Base-by-base conservation (phyloP, 2,329 filamentous ascomycete species). In the Chaetomium sp. region DNA sequence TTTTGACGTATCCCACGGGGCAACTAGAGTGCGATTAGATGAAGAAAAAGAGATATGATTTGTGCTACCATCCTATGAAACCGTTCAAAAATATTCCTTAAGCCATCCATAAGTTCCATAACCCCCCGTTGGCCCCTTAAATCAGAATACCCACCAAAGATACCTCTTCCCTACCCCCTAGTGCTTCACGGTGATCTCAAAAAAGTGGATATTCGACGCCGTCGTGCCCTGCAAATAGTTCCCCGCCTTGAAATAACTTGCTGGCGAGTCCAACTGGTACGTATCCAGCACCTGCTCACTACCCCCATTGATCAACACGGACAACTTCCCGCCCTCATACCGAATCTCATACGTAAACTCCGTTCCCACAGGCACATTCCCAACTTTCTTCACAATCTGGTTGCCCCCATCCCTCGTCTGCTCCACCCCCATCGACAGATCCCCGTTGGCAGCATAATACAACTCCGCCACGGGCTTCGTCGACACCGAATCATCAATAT, bases 321-420 rank as follows among this genome's bases (percentile, higher is more conserved):
- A 48, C 12, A 53, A 37, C 27, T 35, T 42, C n/a, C 45, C 45
- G 36, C 37, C 42, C 37, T 53, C 51, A 34, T 48, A 53, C 36
- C 51, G 51, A 11, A 53, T 53, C 44, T 53, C 51, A 38, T 53
- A 53, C 33, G 43, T 48, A 33, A 53, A 53, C 2, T n/a, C 36
- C 27, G 44, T n/a, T 9, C 51, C 51, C 4, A 33, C 14, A 19
- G 51, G 51, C 8, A 53, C 11, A 19, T 42, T 34, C 32, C 36
- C 38, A 6, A 14, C 27, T 5, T 12, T 40, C 32, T 19, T 41
- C 5, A n/a, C 14, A n/a, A 53, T 19, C 32, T 53, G 51, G 33
- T 48, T 14, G 44, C 51, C 51, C 3, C 51, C 51, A 8, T 36
- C 36, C 36, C 51, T 43, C 12, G 36, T 53, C 37, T 42, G 51